Evolutionary conservation across 2,329 filamentous ascomycete species (phyloP).

Genomic region (Apiospora phragmitis): DNA sequence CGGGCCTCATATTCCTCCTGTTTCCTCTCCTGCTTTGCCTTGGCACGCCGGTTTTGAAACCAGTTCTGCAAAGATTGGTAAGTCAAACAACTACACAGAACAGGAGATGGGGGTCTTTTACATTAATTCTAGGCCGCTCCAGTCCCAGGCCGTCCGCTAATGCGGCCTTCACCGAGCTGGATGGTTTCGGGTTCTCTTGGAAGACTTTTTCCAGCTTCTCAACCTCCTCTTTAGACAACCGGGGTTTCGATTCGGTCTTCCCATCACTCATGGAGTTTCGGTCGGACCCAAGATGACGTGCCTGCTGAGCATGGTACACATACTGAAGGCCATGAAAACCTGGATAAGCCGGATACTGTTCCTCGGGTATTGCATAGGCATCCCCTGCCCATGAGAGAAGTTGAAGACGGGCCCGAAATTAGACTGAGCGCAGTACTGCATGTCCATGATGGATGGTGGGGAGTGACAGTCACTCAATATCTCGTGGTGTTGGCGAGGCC

Average conservation of each 20-base stretch:
- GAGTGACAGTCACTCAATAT: background rate
- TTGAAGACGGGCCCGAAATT: constrained; percentile 28
- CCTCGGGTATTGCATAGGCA: constrained; percentile 26
- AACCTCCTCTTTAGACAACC: constrained; percentile 72
- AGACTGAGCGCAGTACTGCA: constrained; percentile 28
- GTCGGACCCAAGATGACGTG: constrained; percentile 27
- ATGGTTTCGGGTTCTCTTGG: constrained; percentile 64
- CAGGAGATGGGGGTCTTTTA: constrained; percentile 34
- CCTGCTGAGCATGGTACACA: constrained; percentile 30
- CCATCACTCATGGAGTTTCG: constrained; percentile 26
- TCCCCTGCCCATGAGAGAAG: constrained; percentile 25
- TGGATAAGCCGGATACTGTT: constrained; percentile 26
- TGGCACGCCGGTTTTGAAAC: constrained; percentile 68
- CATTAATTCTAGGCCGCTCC: constrained; percentile 65
- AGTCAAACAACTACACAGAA: constrained; percentile 13
- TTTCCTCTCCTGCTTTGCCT: constrained; percentile 65
- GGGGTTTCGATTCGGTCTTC: constrained; percentile 47
- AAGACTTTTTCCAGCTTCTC: constrained; percentile 68
- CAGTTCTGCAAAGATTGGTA: constrained; percentile 54
- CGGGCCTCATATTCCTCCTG: constrained; percentile 50
- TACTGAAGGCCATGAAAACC: constrained; percentile 28
- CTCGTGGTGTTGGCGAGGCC: background rate
- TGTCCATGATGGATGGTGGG: constrained; percentile 28
- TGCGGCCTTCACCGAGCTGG: constrained; percentile 60
- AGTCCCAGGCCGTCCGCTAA: constrained; percentile 62